Evolutionary conservation across 2,329 filamentous ascomycete species (phyloP).

Genomic region (Microdochium trichocladiopsis): DNA sequence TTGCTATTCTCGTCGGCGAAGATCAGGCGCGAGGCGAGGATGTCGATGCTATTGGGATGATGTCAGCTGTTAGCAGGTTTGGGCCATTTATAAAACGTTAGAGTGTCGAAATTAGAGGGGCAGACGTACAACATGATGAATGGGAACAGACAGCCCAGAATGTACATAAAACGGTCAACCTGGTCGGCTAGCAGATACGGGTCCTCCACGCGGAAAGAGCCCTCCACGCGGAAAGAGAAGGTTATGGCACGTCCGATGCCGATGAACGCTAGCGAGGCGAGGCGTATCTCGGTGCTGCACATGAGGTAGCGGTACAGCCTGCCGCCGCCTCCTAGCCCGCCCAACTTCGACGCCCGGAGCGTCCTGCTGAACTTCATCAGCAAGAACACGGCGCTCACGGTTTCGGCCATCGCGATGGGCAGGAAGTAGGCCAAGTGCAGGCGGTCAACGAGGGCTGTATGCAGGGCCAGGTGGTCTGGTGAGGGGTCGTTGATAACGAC

Average conservation of each 20-base stretch:
- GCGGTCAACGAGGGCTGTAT: neutral
- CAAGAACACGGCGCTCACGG: neutral
- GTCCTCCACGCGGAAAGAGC: neutral
- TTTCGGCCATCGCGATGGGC: neutral
- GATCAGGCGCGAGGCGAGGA: neutral
- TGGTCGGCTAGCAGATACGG: neutral
- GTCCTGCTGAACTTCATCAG: neutral
- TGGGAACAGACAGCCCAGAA: neutral
- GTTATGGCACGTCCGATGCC: neutral
- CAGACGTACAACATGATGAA: neutral
- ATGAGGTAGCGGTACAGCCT: too few relatives aligned
- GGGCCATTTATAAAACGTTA: neutral
- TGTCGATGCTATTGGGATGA: neutral
- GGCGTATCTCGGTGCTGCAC: neutral
- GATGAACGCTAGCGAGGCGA: neutral
- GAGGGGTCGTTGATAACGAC: neutral
- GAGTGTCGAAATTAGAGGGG: neutral
- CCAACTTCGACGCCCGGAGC: neutral
- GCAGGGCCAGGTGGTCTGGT: neutral
- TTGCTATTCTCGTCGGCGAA: neutral
- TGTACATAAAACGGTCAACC: neutral
- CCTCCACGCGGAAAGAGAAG: neutral
- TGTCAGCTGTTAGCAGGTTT: neutral
- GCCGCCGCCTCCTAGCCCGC: neutral
- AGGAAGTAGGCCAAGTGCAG: neutral